These are phyloP conservation scores for Paramecium caudatum DNA, from an alignment of 73 alveolate species.

Conservation along the genomic window DNA sequence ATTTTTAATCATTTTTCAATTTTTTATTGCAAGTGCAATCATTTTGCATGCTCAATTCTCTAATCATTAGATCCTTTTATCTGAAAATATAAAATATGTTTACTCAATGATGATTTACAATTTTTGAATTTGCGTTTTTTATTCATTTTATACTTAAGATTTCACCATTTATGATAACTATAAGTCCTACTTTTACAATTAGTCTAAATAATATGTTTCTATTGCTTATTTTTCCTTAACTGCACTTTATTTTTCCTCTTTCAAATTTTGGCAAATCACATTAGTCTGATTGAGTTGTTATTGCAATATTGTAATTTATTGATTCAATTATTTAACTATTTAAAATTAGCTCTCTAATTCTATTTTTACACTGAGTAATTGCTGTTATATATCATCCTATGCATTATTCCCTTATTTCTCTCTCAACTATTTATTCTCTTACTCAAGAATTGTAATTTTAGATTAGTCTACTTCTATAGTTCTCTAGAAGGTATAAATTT, in stretches of 20 bases:
- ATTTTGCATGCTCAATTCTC: constrained; percentile 30
- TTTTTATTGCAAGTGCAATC: constrained; percentile 6
- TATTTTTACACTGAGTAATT: neutral
- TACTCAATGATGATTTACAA: constrained; percentile 6
- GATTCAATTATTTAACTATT: neutral
- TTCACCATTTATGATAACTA: constrained; percentile 26
- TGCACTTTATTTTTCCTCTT: constrained; percentile 47
- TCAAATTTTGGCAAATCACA: neutral
- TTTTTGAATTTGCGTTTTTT: neutral
- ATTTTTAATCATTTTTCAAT: neutral
- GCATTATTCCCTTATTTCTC: neutral
- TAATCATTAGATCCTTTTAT: constrained; percentile 2
- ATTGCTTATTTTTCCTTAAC: constrained; percentile 58
- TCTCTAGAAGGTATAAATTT: neutral
- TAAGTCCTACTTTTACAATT: constrained; percentile 28
- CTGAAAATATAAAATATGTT: neutral
- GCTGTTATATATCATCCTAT: neutral
- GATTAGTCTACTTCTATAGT: neutral
- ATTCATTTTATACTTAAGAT: constrained; percentile 8
- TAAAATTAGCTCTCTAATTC: constrained; percentile 9
- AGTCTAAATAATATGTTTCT: constrained; percentile 48
- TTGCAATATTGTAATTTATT: neutral
- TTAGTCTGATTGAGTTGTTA: neutral
- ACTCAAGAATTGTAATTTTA: neutral
- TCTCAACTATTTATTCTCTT: neutral